These are phyloP conservation scores for Stellera chamaejasme DNA, from an alignment of 345 rosid genomes.

Conservation along the genomic window DNA sequence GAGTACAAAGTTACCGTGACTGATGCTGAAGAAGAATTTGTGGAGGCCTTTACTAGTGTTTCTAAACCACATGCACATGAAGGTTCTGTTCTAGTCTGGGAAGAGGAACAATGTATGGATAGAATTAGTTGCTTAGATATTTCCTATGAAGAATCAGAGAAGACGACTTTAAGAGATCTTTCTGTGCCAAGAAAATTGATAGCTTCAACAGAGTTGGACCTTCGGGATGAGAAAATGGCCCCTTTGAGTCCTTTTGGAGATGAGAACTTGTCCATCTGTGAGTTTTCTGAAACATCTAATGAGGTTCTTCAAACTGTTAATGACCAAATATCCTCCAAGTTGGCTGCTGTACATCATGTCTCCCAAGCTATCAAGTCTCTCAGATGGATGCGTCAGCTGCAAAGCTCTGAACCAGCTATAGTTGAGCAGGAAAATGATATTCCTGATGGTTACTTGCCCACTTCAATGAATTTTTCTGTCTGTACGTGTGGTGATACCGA, in stretches of 20 bases:
- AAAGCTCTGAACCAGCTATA: conserved; percentile 37
- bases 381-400: conserved; percentile 84
- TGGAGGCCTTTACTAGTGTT: conserved; percentile 27
- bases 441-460: conserved; percentile 28
- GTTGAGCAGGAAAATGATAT: conserved; percentile 18
- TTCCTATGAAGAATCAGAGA: conserved; percentile 26
- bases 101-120: conserved; percentile 24
- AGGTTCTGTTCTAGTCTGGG: conserved; percentile 19
- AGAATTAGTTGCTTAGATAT: conserved; percentile 15
- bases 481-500: conserved; percentile 96
- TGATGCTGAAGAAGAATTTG: conserved; percentile 45
- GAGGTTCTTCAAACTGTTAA: conserved; percentile 43
- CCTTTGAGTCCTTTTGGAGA: conserved; percentile 12
- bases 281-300: conserved; percentile 26
- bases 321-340: conserved; percentile 66
- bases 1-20: conserved; percentile 53
- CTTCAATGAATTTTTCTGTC: conserved; percentile 42
- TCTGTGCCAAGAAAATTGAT: conserved; percentile 21
- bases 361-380: conserved; percentile 97
- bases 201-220: conserved; percentile 16
- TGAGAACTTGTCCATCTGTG: conserved; percentile 31
- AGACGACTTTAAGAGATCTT: conserved; percentile 31
- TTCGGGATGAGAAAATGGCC: conserved; percentile 16
- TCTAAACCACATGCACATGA: conserved; percentile 33
- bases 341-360: conserved; percentile 87